Conservation (phyloP, 495 filamentous ascomycete species). For the Terfezia claveryi region DNA sequence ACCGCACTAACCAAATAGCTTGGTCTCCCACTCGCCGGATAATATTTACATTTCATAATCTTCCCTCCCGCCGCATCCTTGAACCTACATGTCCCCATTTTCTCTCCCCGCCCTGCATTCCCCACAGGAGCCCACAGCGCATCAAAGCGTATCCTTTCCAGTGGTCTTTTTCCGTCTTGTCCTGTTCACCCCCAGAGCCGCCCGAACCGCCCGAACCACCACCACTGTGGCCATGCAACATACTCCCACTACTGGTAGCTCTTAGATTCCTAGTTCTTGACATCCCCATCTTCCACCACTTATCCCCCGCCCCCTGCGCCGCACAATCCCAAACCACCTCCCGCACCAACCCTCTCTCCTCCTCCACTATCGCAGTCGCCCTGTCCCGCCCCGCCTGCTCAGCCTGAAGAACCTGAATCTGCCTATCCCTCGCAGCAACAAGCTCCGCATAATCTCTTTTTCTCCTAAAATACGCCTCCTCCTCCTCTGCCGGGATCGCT, state of each 20-base stretch:
- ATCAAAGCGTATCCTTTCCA: conserved; percentile 15
- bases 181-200: neutral
- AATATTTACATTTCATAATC: conserved; percentile 19
- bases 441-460: neutral
- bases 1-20: conserved; percentile 13
- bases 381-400: neutral
- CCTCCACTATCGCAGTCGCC: neutral
- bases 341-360: neutral
- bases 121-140: conserved; percentile 4
- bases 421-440: neutral
- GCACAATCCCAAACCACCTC: neutral
- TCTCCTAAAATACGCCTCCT: neutral
- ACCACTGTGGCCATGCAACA: neutral
- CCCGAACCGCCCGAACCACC: neutral
- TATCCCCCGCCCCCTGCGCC: neutral
- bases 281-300: neutral
- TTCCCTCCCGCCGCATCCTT: conserved; percentile 15
- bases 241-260: neutral
- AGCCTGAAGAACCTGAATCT: neutral
- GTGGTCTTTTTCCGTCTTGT: conserved; percentile 7
- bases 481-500: neutral
- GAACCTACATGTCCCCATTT: conserved; percentile 12
- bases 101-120: neutral
- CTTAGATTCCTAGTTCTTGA: too few species aligned
- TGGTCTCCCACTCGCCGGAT: conserved; percentile 1